phyloP scores from a whole-genome alignment of 805 yeast species.

The Hemisphaericaspora nanyangensis region DNA sequence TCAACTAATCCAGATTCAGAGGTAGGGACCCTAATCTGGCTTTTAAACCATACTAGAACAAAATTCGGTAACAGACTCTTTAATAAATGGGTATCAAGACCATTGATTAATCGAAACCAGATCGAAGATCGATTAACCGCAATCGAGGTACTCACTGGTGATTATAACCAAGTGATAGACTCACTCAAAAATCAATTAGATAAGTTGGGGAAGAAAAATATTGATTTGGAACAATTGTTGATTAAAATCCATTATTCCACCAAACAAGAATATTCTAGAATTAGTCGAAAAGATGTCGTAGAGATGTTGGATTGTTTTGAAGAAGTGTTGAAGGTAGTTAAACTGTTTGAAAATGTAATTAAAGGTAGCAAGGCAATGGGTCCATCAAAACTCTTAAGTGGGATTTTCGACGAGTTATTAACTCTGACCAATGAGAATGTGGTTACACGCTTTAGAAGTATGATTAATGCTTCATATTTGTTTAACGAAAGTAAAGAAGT shows the following conservation, averaged over 20 bases:
- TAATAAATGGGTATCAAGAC: conserved; percentile 70
- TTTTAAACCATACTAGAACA: conserved; percentile 77
- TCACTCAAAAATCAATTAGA: conserved; percentile 21
- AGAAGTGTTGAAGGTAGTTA: conserved; percentile 21
- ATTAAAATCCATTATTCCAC: conserved; percentile 38
- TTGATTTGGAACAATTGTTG: conserved; percentile 33
- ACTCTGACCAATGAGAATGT: conserved; percentile 24
- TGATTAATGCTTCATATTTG: conserved; percentile 54
- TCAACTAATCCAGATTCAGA: conserved; percentile 47
- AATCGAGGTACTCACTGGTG: conserved; percentile 26
- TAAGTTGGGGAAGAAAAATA: conserved; percentile 21
- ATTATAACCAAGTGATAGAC: conserved; percentile 32
- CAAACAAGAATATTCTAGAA: conserved; percentile 15
- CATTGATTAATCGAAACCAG: conserved; percentile 51
- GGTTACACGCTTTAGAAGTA: conserved; percentile 34
- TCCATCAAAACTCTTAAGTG: conserved; percentile 29
- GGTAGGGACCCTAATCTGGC: conserved; percentile 74
- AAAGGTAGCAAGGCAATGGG: conserved; percentile 26
- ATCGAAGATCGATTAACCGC: conserved; percentile 67
- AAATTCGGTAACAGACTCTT: conserved; percentile 68
- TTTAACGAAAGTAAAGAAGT: conserved; percentile 42
- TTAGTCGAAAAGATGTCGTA: conserved; percentile 30
- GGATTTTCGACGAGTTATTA: conserved; percentile 36
- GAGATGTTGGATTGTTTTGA: conserved; percentile 25
- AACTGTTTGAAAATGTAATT: conserved; percentile 34